Evolutionary conservation across 441 rosid genomes (phyloP), one percentile per base, ranked within the genome.

Genomic region (Biscutella laevigata): DNA sequence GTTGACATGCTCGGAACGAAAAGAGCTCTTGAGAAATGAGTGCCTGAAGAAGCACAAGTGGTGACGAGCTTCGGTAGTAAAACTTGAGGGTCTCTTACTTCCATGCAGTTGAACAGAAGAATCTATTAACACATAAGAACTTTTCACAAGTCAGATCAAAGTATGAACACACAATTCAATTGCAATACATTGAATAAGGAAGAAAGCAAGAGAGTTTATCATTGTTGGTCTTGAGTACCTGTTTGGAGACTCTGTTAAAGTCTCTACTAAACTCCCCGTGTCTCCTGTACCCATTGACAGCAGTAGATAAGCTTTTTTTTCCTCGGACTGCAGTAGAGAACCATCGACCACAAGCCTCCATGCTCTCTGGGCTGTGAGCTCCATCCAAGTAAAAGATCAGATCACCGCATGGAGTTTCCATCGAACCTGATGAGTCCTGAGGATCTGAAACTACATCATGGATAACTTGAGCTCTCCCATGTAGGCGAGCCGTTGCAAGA

Each of bases 341-440:
- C 97, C 97, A 89, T 72, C 69, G 71, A 50, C 95, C 97, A 75
- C 97, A 89, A 27, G 76, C 88, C 36, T 83, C 95, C 90, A 89
- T 80, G 78, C 97, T 89, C 60, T 89, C 97, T 15, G 97, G 95
- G 70, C 90, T 83, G 64, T 89, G 95, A 69, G 97, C 97, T 66
- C 97, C 97, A 67, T 89, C 97, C 75, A 89, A 73, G 78, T 83
- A 89, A 70, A 86, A 89, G 24, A 79, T 71, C 48, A 89, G 68
- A 65, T 86, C 82, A 17, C 88, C 94, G 8, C 74, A 72, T 36
- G 74, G 60, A 53, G 43, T 72, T 57, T 61, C 65, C 41, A 27
- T 33, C 20, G 41, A 12, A 13, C 55, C 60, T 38, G 77, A 69
- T 17, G 81, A 66, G 48, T 42, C 24, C 6, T 54, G 11, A 33